Percentiles rank a stretch among this genome's conserved stretches.
Conservation (phyloP, 805 yeast genomes). For the Cyberlindnera americana region DNA sequence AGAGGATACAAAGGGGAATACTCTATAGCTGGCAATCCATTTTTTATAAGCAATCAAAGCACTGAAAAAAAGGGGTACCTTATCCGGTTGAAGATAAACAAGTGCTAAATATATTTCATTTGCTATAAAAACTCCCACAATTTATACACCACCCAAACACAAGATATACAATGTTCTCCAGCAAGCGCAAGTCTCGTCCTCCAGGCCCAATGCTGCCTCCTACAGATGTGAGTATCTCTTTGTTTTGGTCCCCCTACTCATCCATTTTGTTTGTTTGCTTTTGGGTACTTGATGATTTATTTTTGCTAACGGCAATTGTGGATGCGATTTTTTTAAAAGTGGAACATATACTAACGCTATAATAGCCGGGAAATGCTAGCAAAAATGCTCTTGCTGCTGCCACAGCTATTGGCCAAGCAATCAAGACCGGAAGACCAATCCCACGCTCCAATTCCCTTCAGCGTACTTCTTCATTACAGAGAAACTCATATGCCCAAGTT, state of each 20-base stretch:
- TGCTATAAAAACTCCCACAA: no score
- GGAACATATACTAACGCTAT: slow-evolving; percentile 2
- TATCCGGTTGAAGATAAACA: no score
- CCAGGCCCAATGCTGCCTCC: slow-evolving; percentile 14
- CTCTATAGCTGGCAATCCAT: no score
- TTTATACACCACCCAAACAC: neutral
- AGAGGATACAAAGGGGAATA: no score
- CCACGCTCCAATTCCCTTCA: slow-evolving; percentile 29
- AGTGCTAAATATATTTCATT: no score
- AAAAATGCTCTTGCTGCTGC: slow-evolving; percentile 65
- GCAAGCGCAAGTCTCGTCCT: slow-evolving; percentile 16
- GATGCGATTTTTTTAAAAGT: neutral
- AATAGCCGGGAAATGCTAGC: slow-evolving; percentile 31
- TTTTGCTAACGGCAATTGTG: neutral
- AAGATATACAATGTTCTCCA: slow-evolving; percentile 6
- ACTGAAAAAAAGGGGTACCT: no score
- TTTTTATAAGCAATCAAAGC: no score
- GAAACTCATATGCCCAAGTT: slow-evolving; percentile 10
- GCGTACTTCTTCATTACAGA: slow-evolving; percentile 21
- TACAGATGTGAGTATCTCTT: slow-evolving; percentile 8
- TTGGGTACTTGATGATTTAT: neutral
- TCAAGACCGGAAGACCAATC: slow-evolving; percentile 33
- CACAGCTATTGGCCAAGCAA: slow-evolving; percentile 48
- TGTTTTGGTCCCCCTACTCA: neutral
- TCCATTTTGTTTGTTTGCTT: no score